These are phyloP conservation scores for Camelina laxa DNA, from an alignment of 345 rosid species.

Conservation along the genomic window DNA sequence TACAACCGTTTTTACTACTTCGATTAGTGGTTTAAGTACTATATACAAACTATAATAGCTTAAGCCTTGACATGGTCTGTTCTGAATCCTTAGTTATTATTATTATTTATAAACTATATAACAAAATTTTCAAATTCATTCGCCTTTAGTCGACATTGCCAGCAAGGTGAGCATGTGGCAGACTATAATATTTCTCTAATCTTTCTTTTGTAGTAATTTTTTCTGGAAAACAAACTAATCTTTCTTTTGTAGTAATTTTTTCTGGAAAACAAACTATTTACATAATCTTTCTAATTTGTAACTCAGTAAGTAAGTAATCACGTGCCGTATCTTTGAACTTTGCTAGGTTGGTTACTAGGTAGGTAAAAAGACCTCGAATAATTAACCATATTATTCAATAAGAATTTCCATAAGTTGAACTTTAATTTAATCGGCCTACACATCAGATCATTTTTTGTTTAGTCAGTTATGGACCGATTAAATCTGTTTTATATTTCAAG, in stretches of 20 bases:
- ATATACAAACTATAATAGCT: too few species aligned
- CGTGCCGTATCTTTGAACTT: constrained; percentile 26
- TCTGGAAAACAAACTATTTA: too few species aligned
- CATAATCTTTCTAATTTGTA: too few species aligned
- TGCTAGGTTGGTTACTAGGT: constrained; percentile 12
- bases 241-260: neutral
- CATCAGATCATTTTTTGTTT: neutral
- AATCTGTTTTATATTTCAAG: neutral
- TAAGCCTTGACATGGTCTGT: too few species aligned
- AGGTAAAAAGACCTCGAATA: neutral
- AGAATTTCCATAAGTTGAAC: neutral
- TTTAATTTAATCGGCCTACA: neutral
- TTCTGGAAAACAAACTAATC: neutral
- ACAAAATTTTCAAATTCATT: neutral
- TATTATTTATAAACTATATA: neutral
- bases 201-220: neutral
- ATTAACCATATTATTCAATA: neutral
- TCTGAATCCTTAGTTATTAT: neutral
- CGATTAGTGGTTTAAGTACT: too few species aligned
- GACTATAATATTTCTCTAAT: neutral
- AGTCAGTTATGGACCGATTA: neutral
- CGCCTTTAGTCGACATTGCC: neutral
- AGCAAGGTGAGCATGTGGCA: neutral
- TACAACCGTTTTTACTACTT: too few species aligned
- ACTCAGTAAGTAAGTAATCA: neutral